Conservation (phyloP, 345 rosid species). For the Syzygium jambos region DNA sequence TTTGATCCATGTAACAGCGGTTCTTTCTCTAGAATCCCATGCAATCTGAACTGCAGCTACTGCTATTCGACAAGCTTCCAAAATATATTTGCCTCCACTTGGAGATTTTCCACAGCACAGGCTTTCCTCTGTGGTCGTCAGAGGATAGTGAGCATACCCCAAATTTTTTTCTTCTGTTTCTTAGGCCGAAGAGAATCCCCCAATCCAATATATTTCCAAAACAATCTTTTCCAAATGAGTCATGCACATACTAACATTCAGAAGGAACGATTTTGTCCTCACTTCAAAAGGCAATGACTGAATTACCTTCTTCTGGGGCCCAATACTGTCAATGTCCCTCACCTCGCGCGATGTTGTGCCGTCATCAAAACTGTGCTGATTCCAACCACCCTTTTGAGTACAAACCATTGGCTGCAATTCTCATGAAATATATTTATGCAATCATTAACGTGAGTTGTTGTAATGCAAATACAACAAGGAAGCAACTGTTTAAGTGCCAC, state of each 20-base stretch:
- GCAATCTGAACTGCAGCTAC: background rate
- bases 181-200: no score
- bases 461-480: background rate
- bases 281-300: no score
- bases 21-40: background rate
- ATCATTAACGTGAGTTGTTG: background rate
- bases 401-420: background rate
- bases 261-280: no score
- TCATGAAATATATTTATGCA: background rate
- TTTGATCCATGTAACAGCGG: background rate
- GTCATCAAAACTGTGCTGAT: background rate
- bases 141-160: background rate
- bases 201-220: no score
- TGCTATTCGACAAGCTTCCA: background rate
- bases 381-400: background rate
- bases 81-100: accelerated
- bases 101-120: background rate
- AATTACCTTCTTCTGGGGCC: no score
- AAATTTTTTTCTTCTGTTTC: background rate
- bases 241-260: no score
- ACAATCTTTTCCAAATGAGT: no score
- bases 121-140: background rate
- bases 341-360: no score
- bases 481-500: background rate
- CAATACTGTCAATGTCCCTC: no score